Evolutionary conservation across 2,329 filamentous ascomycete species (phyloP).

Genomic region (Thelonectria discophora): DNA sequence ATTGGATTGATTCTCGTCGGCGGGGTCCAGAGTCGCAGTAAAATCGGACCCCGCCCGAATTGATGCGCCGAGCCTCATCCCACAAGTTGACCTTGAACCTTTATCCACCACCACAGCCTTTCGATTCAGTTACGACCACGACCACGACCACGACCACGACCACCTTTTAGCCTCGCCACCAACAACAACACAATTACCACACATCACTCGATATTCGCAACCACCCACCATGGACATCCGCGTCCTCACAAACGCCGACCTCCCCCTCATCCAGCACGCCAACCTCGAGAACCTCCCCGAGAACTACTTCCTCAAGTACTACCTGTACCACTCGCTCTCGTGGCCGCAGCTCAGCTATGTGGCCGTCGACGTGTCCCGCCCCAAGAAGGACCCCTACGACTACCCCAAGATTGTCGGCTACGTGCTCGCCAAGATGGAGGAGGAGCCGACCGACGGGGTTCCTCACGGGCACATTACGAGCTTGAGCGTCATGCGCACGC

Average conservation of each 20-base stretch:
- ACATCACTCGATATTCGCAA: no score
- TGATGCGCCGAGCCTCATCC: conserved; percentile 9
- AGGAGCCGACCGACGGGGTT: conserved; percentile 90
- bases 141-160: neutral
- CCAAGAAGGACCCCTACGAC: conserved; percentile 80
- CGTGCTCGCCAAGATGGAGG: conserved; percentile 99
- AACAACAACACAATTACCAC: no score
- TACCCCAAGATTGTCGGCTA: conserved; percentile 98
- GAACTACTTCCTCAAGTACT: conserved; percentile 99
- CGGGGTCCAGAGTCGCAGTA: neutral
- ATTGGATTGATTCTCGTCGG: no score
- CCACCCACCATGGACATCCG: conserved; percentile 82
- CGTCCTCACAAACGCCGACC: conserved; percentile 81
- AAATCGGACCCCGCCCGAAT: neutral
- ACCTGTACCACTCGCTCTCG: conserved; percentile 97
- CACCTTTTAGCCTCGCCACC: neutral
- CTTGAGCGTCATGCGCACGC: conserved; percentile 94
- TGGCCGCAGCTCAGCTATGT: conserved; percentile 98
- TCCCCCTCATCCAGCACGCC: conserved; percentile 93
- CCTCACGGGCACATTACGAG: conserved; percentile 97
- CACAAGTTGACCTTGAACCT: neutral
- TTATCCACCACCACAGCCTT: neutral
- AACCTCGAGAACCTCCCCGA: conserved; percentile 99
- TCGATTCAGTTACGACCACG: neutral
- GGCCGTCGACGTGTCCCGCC: conserved; percentile 88